Conservation (phyloP, 2,329 filamentous ascomycete species). For the Pyricularia sp. region DNA sequence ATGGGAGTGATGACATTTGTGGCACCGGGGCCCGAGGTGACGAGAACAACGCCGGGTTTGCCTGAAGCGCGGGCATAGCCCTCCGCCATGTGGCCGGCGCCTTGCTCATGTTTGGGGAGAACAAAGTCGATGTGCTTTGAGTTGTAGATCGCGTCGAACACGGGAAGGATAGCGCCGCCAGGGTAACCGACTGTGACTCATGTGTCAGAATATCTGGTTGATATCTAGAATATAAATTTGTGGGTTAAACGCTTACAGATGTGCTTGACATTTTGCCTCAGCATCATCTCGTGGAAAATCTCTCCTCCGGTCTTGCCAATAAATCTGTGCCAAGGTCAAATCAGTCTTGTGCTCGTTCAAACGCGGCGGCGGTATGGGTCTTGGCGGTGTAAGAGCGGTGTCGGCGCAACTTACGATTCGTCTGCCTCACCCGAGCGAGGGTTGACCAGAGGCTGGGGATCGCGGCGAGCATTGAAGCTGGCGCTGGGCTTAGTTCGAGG, state of each 20-base stretch:
- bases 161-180: conserved; percentile 90
- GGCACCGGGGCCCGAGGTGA: conserved; percentile 92
- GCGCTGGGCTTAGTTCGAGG: conserved; percentile 53
- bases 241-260: conserved; percentile 60
- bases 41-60: conserved; percentile 89
- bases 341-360: conserved; percentile 10
- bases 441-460: conserved; percentile 63
- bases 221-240: not conserved
- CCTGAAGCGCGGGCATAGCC: conserved; percentile 92
- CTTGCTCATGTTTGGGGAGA: conserved; percentile 92
- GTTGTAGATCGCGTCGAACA: conserved; percentile 98
- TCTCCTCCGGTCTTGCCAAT: conserved; percentile 92
- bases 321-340: conserved; percentile 44
- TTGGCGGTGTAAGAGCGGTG: conserved; percentile 7
- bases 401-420: conserved; percentile 57
- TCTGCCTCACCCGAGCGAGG: conserved; percentile 57
- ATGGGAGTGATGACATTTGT: conserved; percentile 96
- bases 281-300: conserved; percentile 99
- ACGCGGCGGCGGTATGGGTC: not conserved
- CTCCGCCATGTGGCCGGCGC: conserved; percentile 96
- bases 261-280: conserved; percentile 83
- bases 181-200: conserved; percentile 65
- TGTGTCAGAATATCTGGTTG: not conserved
- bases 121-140: conserved; percentile 95
- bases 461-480: conserved; percentile 47